Evolutionary conservation across 768 basidiomycete species (phyloP), one percentile per base, ranked within the genome.

Genomic region (Pleurotus ostreatus): DNA sequence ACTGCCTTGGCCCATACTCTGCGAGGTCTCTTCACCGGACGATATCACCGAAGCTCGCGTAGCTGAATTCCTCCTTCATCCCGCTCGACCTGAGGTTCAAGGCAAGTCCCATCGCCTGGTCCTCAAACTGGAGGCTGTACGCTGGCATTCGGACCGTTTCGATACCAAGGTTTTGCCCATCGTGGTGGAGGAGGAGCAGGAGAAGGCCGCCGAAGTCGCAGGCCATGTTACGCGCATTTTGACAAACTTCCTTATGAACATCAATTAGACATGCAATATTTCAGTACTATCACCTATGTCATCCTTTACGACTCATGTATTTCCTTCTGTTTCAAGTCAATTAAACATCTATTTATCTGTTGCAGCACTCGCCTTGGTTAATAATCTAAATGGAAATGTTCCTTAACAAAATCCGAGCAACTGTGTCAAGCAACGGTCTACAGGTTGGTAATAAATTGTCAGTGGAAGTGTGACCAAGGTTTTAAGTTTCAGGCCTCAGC

Each of bases 81-180:
- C 69, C 22, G 63, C 59, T 37, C 70, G 71, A 37, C 63, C 67
- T 0, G 62, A 58, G 5, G 51, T 63, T 20, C 60, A 68, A 37
- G 66, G 63, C 3, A 77, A 73, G 61, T 64, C 66, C 0, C 61
- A 49, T 3, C 68, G 66, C 55, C 78, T 76, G 39, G 60, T 65
- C 16, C 56, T 79, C 57, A 75, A 70, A 57, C 59, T 57, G n/a
- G 82, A 84, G 59, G 64, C 83, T 26, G 62, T 81, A 45, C 71
- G 74, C 18, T 85, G 78, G 72, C 81, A 85, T 58, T 79, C 82
- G 4, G 83, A 85, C 59, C 82, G 79, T 60, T 78, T 82, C 60
- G 65, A 76, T 56, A 55, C 62, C 11, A 70, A 62, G 6, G 62
- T 78, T 11, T 52, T 78, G 23, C 60, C 62, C 6, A 74, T 68